Conservation (phyloP, 2,329 filamentous ascomycete genomes). For the Epichloe gansuensis region DNA sequence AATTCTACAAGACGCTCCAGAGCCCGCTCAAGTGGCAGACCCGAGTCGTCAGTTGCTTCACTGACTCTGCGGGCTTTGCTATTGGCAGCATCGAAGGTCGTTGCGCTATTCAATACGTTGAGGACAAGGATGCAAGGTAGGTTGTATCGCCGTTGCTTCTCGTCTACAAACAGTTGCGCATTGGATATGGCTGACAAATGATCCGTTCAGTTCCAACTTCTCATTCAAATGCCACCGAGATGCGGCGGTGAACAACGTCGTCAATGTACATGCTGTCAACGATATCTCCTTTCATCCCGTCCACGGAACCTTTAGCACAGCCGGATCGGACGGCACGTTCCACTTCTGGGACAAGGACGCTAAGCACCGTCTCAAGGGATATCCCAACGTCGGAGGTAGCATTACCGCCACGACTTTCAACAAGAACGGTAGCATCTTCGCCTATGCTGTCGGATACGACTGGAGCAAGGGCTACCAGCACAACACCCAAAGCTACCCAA, state of each 20-base stretch:
- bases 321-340: constrained; percentile 91
- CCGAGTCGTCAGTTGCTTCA: constrained; percentile 86
- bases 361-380: constrained; percentile 82
- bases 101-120: constrained; percentile 95
- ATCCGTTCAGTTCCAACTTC: constrained; percentile 64
- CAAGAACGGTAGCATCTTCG: constrained; percentile 69
- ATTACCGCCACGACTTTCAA: constrained; percentile 93
- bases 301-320: constrained; percentile 96
- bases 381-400: constrained; percentile 69
- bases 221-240: constrained; percentile 99
- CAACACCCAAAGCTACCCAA: constrained; percentile 63
- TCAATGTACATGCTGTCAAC: constrained; percentile 91
- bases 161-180: background rate
- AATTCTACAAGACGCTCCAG: constrained; percentile 93
- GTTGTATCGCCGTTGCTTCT: constrained; percentile 10
- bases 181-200: background rate
- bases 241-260: constrained; percentile 58
- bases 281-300: constrained; percentile 94
- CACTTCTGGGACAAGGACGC: constrained; percentile 94
- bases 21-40: constrained; percentile 98
- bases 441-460: constrained; percentile 88
- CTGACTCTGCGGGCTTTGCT: constrained; percentile 81
- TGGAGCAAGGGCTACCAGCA: constrained; percentile 92
- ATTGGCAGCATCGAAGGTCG: constrained; percentile 94
- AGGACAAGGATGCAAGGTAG: constrained; percentile 78